A percentile compares a stretch with the other conserved stretches of the same genome.
phyloP scores from a whole-genome alignment of 306 rosid species.

The Citrullus mucosospermus region DNA sequence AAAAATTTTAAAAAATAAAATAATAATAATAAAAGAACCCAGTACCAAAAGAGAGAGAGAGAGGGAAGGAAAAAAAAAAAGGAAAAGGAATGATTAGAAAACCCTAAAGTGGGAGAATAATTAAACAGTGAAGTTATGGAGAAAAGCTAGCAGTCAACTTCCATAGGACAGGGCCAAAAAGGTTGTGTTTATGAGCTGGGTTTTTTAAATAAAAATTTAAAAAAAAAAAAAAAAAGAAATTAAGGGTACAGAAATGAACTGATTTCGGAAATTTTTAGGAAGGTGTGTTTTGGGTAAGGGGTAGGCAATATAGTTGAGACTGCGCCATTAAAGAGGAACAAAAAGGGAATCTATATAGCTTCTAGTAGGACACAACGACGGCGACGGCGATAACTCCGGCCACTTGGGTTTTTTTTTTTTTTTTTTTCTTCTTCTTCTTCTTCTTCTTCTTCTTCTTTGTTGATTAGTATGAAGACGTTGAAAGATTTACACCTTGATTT shows the following conservation, averaged over 20 bases:
- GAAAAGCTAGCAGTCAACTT: slow-evolving; percentile 6
- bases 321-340: background rate
- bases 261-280: background rate
- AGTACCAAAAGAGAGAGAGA: background rate
- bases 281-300: background rate
- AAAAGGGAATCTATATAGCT: background rate
- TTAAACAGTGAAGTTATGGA: slow-evolving; percentile 10
- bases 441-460: background rate
- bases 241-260: background rate
- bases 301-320: background rate
- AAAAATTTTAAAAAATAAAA: too few species aligned
- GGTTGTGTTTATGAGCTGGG: background rate
- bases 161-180: slow-evolving; percentile 6
- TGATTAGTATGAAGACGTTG: background rate
- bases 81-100: slow-evolving; percentile 2
- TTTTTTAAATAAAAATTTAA: background rate
- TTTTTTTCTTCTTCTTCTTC: too few species aligned
- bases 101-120: slow-evolving; percentile 12
- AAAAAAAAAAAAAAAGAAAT: background rate
- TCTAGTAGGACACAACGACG: background rate
- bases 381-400: background rate
- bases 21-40: background rate
- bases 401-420: background rate
- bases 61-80: background rate
- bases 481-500: background rate